These are phyloP conservation scores for Solanum verrucosum DNA, from an alignment of 257 asterid species.

Conservation along the genomic window DNA sequence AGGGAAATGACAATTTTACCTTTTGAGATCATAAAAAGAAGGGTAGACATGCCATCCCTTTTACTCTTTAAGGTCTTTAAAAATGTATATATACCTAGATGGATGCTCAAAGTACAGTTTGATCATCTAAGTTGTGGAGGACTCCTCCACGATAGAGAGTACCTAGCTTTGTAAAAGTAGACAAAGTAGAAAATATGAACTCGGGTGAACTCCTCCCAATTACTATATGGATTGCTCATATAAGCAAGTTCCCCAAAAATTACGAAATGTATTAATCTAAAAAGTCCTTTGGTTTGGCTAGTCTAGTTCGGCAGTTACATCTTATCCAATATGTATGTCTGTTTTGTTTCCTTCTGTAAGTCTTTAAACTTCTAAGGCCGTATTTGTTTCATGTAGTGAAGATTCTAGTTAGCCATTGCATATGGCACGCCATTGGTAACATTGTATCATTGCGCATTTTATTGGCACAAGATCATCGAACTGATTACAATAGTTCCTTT, in stretches of 20 bases:
- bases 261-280: background rate
- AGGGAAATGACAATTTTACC: background rate
- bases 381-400: background rate
- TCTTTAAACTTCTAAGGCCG: background rate
- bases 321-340: background rate
- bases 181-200: background rate
- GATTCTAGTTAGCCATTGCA: background rate
- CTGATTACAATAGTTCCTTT: background rate
- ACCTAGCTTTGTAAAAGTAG: background rate
- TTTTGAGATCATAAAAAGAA: background rate
- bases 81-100: background rate
- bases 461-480: background rate
- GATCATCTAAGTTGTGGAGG: background rate
- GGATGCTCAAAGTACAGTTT: background rate
- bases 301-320: background rate
- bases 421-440: background rate
- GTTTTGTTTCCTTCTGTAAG: background rate
- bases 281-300: background rate
- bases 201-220: background rate
- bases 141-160: background rate
- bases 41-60: background rate
- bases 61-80: background rate
- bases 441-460: background rate
- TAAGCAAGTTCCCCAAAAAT: background rate
- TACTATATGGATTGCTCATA: background rate